Base-by-base conservation (phyloP, 164 flowering plant species). In the Nelumbo lutea region DNA sequence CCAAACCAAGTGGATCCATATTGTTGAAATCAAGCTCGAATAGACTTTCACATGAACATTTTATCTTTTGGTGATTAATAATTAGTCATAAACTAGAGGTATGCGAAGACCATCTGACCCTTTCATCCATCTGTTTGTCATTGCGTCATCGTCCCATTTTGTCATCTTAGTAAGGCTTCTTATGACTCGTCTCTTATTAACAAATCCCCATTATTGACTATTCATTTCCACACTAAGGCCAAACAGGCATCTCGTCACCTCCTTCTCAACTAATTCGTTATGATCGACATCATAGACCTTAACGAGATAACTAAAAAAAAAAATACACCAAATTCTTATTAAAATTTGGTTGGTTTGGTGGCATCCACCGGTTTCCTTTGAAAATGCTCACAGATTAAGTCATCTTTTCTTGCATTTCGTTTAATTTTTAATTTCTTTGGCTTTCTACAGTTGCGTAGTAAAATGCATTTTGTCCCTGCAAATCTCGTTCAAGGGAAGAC, bases 21-120 rank as follows among this genome's bases (percentile, higher is more conserved):
- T 27, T 27, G 27, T 27, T 27, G 27, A 27, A 27, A 27, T 27
- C 27, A 27, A 27, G 27, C 27, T 27, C 27, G 27, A 27, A 27
- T 27, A 27, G 27, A 27, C 27, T 27, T 27, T 27, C 27, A 27
- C 27, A 27, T 27, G 27, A 27, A 27, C 27, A 0, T 27, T 27
- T 27, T 27, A 27, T 27, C 27, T 27, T 27, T 27, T 27, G 27
- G 27, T 27, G 27, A 27, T n/a, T n/a, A n/a, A n/a, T n/a, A n/a
- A n/a, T n/a, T n/a, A 66, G 52, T 42, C 13, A 15, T 11, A 27
- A 2, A 27, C 50, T 10, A 38, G 9, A 51, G 57, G 7, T 48
- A 14, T 62, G 42, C 4, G 67, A 9, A 51, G 67, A 65, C 67
- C 67, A 39, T n/a, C 57, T 50, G 67, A 65, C 67, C 43, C 57